Evolutionary conservation across 805 yeast species (phyloP).

Genomic region (Tetrapisispora pingtungensis): DNA sequence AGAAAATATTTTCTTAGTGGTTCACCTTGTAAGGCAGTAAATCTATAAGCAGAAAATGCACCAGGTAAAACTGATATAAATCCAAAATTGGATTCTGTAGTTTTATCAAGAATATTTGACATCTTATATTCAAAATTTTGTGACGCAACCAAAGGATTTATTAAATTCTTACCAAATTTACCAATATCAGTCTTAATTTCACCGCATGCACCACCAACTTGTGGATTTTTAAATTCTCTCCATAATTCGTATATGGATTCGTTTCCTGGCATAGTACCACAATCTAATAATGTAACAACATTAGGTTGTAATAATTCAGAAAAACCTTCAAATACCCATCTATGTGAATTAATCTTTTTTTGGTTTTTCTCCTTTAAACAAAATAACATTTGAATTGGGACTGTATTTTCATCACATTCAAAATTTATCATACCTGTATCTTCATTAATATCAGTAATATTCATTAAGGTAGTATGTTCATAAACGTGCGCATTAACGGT

Average conservation of each 20-base stretch:
- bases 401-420: slow-evolving; percentile 36
- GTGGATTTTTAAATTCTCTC: slow-evolving; percentile 70
- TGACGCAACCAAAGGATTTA: slow-evolving; percentile 89
- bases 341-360: slow-evolving; percentile 86
- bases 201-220: slow-evolving; percentile 97
- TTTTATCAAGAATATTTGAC: slow-evolving; percentile 89
- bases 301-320: slow-evolving; percentile 74
- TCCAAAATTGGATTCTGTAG: slow-evolving; percentile 91
- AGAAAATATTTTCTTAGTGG: slow-evolving; percentile 86
- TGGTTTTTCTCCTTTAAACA: slow-evolving; percentile 85
- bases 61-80: slow-evolving; percentile 93
- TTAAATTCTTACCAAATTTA: slow-evolving; percentile 38
- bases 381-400: slow-evolving; percentile 81
- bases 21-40: slow-evolving; percentile 67
- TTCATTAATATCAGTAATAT: slow-evolving; percentile 51
- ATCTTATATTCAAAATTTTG: slow-evolving; percentile 96
- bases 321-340: slow-evolving; percentile 95
- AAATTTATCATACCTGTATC: slow-evolving; percentile 52
- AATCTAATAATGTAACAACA: slow-evolving; percentile 76
- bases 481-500: slow-evolving; percentile 80
- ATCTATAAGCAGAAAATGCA: slow-evolving; percentile 91
- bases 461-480: slow-evolving; percentile 89
- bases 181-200: slow-evolving; percentile 87
- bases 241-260: slow-evolving; percentile 82
- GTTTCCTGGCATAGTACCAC: slow-evolving; percentile 85